Percentiles rank a stretch among this genome's conserved stretches.
These are phyloP conservation scores for Astragalus membranaceus DNA, from an alignment of 306 rosid genomes.

Conservation along the genomic window DNA sequence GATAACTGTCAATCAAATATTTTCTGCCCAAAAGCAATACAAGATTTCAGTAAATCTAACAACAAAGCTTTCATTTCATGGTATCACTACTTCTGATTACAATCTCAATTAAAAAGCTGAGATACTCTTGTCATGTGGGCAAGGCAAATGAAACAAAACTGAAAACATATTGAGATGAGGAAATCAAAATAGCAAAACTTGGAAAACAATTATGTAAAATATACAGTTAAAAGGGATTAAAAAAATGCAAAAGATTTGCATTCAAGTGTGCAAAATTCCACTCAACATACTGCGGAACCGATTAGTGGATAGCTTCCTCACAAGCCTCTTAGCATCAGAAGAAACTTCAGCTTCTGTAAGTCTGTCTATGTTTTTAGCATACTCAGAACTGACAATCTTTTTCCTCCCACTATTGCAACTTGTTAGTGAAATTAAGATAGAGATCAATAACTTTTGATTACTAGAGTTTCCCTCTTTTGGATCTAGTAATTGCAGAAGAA, in stretches of 20 bases:
- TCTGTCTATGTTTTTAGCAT: slow-evolving; percentile 70
- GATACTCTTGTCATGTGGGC: slow-evolving; percentile 25
- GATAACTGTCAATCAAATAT: no score
- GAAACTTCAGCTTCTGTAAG: slow-evolving; percentile 72
- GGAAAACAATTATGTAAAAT: slow-evolving; percentile 41
- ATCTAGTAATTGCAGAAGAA: slow-evolving; percentile 60
- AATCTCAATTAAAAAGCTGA: slow-evolving; percentile 27
- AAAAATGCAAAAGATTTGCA: slow-evolving; percentile 19
- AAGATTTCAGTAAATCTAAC: slow-evolving; percentile 16
- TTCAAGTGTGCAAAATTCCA: slow-evolving; percentile 84
- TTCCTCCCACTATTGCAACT: slow-evolving; percentile 70
- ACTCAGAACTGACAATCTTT: slow-evolving; percentile 70
- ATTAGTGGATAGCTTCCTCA: slow-evolving; percentile 61
- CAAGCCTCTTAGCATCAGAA: slow-evolving; percentile 82
- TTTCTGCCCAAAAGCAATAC: no score
- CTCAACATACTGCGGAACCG: slow-evolving; percentile 65
- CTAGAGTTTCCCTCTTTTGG: slow-evolving; percentile 63
- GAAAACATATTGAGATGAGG: slow-evolving; percentile 1
- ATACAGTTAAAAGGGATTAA: slow-evolving; percentile 38
- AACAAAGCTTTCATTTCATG: slow-evolving; percentile 23
- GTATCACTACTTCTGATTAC: slow-evolving; percentile 32
- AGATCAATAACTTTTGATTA: slow-evolving; percentile 53
- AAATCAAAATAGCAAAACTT: slow-evolving; percentile 32
- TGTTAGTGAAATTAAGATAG: slow-evolving; percentile 68
- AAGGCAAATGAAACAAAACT: neutral